Evolutionary conservation across 257 asterid genomes (phyloP), one percentile per base, ranked within the genome.

Genomic region (Solanum medicagineum): DNA sequence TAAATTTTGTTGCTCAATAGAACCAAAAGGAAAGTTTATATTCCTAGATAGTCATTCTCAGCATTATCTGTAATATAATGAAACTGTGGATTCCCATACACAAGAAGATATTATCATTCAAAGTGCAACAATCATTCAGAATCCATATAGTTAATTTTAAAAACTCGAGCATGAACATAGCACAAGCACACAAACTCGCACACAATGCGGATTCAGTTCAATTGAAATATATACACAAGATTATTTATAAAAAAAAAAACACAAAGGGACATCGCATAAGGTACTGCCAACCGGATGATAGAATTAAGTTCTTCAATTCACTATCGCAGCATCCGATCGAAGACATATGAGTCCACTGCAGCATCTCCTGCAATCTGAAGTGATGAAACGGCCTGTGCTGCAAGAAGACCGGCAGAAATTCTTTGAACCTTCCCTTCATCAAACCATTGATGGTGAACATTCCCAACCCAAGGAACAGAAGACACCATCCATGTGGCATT

Each of bases 381-480:
- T 12, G 92, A 87, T n/a, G 91, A 87, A 82, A 91, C 85, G 51
- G 91, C 92, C 86, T 83, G 87, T 17, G 90, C 91, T 84, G 89
- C 89, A 85, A 89, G 86, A 84, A 86, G 85, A 15, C 83, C 92
- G 54, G 85, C 81, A 70, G 90, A 84, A 29, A 87, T 75, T 82
- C 90, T 86, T n/a, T 44, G 81, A 20, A 86, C 68, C 45, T 87
- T 44, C 45, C 84, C 90, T 32, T 83, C 86, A 54, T 82, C 91
- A 63, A 85, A 84, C 73, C 60, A 89, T 83, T 54, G 89, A 81
- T 89, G 90, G 60, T 84, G 65, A 15, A 69, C 84, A n/a, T 89
- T 77, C 19, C 87, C 70, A 49, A 79, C 83, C 47, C 17, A 57
- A 80, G 86, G 85, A 85, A 75, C 85, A 77, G 88, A 65, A 32